phyloP scores from a whole-genome alignment of 2,329 filamentous ascomycete genomes.

The Coleophoma crateriformis region DNA sequence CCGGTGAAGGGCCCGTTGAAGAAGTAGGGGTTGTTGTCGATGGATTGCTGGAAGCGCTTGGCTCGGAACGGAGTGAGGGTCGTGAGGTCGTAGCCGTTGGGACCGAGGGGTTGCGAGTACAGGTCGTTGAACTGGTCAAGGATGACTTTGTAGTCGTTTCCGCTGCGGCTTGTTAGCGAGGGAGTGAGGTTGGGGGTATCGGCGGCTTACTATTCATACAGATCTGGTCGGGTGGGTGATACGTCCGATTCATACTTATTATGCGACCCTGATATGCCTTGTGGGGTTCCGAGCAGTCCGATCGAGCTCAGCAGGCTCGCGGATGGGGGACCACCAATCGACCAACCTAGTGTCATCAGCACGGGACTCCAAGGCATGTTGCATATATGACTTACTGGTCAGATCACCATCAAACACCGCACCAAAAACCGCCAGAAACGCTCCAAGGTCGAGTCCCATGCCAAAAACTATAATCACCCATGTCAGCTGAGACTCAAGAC shows the following conservation, averaged over 20 bases:
- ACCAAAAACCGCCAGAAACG: conserved; percentile 35
- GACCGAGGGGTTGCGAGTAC: conserved; percentile 34
- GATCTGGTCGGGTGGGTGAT: conserved; percentile 44
- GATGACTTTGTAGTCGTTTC: conserved; percentile 44
- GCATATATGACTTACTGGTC: conserved; percentile 27
- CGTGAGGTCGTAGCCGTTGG: conserved; percentile 32
- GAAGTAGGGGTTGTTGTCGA: conserved; percentile 45
- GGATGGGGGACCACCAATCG: conserved; percentile 40
- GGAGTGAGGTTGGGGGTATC: neutral
- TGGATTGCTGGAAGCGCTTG: conserved; percentile 39
- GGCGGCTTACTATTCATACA: conserved; percentile 33
- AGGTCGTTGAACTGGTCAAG: conserved; percentile 44
- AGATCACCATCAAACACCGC: conserved; percentile 43
- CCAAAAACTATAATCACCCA: conserved; percentile 30
- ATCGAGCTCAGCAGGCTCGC: conserved; percentile 20
- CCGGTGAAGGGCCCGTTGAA: conserved; percentile 48
- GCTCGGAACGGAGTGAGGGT: conserved; percentile 36
- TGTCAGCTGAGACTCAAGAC: conserved; percentile 10
- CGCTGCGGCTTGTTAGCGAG: conserved; percentile 24
- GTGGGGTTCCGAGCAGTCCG: conserved; percentile 30
- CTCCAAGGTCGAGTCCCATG: conserved; percentile 35
- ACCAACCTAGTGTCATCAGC: conserved; percentile 30
- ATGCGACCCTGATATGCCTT: conserved; percentile 44
- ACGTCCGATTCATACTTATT: conserved; percentile 50
- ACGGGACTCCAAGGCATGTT: too few species aligned